phyloP scores from a whole-genome alignment of 306 rosid genomes.

The Inga laurina region DNA sequence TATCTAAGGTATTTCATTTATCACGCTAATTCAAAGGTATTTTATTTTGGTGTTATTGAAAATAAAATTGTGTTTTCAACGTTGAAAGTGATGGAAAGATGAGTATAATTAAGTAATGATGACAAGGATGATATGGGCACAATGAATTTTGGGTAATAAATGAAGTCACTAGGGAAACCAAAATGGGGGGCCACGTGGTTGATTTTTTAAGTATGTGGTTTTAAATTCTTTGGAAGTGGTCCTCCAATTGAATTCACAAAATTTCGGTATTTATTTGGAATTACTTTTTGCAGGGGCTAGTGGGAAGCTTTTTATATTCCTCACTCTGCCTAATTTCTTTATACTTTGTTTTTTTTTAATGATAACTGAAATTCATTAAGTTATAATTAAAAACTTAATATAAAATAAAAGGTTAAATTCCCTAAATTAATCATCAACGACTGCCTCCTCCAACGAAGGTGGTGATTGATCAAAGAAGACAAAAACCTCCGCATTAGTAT shows the following conservation, averaged over 20 bases:
- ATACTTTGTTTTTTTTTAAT: too few species aligned
- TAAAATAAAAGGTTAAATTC: too few species aligned
- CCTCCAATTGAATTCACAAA: neutral
- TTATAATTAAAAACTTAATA: too few species aligned
- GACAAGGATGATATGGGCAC: neutral
- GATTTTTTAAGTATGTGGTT: neutral
- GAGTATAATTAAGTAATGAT: neutral
- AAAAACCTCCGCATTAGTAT: too few species aligned
- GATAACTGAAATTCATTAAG: too few species aligned
- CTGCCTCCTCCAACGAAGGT: too few species aligned
- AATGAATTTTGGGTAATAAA: neutral
- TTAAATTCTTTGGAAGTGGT: slow-evolving; percentile 24
- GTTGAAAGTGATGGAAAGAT: neutral
- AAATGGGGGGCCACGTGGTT: neutral
- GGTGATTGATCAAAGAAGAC: too few species aligned
- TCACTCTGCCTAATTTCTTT: neutral
- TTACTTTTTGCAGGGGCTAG: neutral
- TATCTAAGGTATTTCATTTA: too few species aligned
- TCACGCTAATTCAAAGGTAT: too few species aligned
- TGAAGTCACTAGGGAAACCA: neutral
- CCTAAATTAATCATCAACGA: too few species aligned
- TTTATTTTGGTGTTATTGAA: too few species aligned
- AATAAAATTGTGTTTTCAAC: neutral
- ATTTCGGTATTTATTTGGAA: neutral
- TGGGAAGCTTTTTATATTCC: slow-evolving; percentile 2